Conservation (phyloP, 2,329 filamentous ascomycete species). For the Pyrenochaeta sp. region DNA sequence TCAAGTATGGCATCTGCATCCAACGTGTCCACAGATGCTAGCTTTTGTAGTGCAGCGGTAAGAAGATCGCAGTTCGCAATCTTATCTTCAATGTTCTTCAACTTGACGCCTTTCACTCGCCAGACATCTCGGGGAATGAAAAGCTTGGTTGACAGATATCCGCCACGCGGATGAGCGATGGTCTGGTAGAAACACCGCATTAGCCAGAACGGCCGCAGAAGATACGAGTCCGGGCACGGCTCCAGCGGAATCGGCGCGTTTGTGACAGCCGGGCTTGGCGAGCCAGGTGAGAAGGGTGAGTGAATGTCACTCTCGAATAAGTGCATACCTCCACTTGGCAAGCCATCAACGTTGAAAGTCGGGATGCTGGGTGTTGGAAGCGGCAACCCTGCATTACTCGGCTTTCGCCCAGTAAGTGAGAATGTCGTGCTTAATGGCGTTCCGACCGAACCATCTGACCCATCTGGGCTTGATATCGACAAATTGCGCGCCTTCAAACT, state of each 20-base stretch:
- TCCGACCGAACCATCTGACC: slow-evolving; percentile 72
- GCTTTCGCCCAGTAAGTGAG: slow-evolving; percentile 56
- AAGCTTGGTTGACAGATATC: slow-evolving; percentile 88
- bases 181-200: slow-evolving; percentile 96
- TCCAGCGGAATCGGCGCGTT: slow-evolving; percentile 83
- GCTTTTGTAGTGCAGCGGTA: slow-evolving; percentile 85
- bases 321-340: slow-evolving; percentile 73
- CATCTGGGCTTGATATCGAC: slow-evolving; percentile 68
- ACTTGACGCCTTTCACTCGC: slow-evolving; percentile 91
- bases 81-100: slow-evolving; percentile 93
- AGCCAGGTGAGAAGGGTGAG: slow-evolving; percentile 68
- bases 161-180: slow-evolving; percentile 87
- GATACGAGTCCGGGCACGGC: slow-evolving; percentile 86
- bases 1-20: slow-evolving; percentile 92
- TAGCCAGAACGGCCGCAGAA: slow-evolving; percentile 96
- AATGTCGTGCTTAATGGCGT: slow-evolving; percentile 79
- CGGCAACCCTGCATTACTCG: slow-evolving; percentile 68
- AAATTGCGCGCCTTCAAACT: slow-evolving; percentile 79
- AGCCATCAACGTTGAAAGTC: slow-evolving; percentile 66
- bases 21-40: slow-evolving; percentile 83
- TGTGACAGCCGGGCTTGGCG: slow-evolving; percentile 67
- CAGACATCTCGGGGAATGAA: slow-evolving; percentile 94
- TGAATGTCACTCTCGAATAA: slow-evolving; percentile 88
- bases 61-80: slow-evolving; percentile 89
- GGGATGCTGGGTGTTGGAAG: slow-evolving; percentile 73